Base-by-base conservation (phyloP, 495 filamentous ascomycete genomes). In the Viridothelium virens region DNA sequence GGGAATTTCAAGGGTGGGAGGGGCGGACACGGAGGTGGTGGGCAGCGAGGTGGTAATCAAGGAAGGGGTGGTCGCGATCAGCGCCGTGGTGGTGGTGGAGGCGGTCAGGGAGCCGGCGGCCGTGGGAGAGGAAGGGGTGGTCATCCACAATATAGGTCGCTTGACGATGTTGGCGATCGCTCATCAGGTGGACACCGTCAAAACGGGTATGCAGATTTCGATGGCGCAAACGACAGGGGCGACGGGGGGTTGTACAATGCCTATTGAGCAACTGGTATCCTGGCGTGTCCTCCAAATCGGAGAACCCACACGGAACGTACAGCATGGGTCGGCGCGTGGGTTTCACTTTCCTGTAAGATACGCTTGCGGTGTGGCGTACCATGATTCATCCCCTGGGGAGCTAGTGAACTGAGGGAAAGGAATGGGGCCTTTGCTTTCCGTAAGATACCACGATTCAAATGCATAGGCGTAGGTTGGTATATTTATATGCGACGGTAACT, bases 61-160 rank as follows among this genome's bases (percentile, higher is more conserved):
- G 70, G 68, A 31, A 38, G 69, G 6, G 62, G 71, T 14, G 65
- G 67, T 7, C 65, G 69, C 14, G 25, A 65, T 14, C 33, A 63
- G 2, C 47, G 68, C 5, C 65, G 63, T 38, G 46, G 67, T 11
- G 64, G 65, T 11, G 25, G 63, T 1, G 44, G 63, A 41, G 67
- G n/a, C n/a, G n/a, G n/a, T n/a, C n/a, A n/a, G n/a, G n/a, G n/a
- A n/a, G n/a, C n/a, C n/a, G n/a, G 67, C 11, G 68, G 66, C 47
- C 61, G 66, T 9, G 64, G 68, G 16, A 44, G 68, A 46, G 68
- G 68, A 7, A 59, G 68, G 41, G 68, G 68, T 16, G 61, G 38
- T 16, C 70, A 72, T 44, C 25, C 53, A 18, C 53, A 59, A 31
- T 59, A 59, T 36, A 9, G 53, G 18, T 59, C 53, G 18, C 53